These are phyloP conservation scores for Lecanoromycetidae sp. DNA, from an alignment of 2,329 filamentous ascomycete genomes.

Conservation along the genomic window DNA sequence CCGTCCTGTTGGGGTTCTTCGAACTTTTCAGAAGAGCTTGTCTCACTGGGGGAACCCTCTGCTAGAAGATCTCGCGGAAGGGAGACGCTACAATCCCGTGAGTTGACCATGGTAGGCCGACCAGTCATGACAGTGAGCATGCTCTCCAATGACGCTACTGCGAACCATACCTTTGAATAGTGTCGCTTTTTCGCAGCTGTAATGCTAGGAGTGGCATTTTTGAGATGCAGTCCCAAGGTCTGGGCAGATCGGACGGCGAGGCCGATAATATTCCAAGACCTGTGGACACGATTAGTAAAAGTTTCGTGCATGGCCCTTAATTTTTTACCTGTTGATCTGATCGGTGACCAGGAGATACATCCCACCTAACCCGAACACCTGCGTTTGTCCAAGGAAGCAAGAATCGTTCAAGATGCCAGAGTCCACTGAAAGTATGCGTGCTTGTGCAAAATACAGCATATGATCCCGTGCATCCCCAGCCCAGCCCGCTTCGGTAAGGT, in stretches of 20 bases:
- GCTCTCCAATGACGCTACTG: constrained; percentile 33
- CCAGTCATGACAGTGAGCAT: constrained; percentile 36
- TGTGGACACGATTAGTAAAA: constrained; percentile 16
- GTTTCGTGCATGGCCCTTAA: not conserved
- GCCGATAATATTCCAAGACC: constrained; percentile 33
- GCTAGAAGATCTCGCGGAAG: constrained; percentile 28
- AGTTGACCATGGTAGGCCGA: constrained; percentile 31
- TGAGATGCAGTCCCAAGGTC: constrained; percentile 34
- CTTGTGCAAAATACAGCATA: constrained; percentile 33
- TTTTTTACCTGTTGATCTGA: constrained; percentile 33
- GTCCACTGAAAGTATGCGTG: constrained; percentile 33
- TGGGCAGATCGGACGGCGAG: constrained; percentile 33
- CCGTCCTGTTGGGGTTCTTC: not conserved
- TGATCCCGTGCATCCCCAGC: constrained; percentile 32
- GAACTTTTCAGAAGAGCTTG: not conserved
- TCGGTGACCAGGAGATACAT: constrained; percentile 13
- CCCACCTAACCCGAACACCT: constrained; percentile 23
- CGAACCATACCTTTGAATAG: constrained; percentile 37
- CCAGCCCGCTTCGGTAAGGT: constrained; percentile 33
- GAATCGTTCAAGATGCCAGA: constrained; percentile 32
- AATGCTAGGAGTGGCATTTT: constrained; percentile 29
- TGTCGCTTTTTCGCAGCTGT: constrained; percentile 32
- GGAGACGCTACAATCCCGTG: constrained; percentile 33
- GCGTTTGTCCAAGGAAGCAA: constrained; percentile 35
- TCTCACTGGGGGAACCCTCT: constrained; percentile 15